Evolutionary conservation across 73 alveolate species (phyloP).

Genomic region (Paramecium tetraurelia): DNA sequence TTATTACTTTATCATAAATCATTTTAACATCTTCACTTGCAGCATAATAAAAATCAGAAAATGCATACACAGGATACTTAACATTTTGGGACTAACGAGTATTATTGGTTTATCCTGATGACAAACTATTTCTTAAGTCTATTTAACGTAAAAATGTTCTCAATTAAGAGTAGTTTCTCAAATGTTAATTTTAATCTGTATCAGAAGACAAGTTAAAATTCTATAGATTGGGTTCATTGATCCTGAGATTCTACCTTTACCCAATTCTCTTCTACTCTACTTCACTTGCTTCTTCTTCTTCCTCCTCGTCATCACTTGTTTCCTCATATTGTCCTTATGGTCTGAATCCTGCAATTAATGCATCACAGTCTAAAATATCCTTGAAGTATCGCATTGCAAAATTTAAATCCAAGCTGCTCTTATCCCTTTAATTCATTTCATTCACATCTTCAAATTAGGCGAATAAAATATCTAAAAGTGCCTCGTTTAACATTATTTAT

Average conservation of each 20-base stretch:
- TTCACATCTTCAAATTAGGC: not conserved
- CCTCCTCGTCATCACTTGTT: not conserved
- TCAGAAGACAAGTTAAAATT: not conserved
- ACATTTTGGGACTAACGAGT: not conserved
- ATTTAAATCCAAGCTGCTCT: not conserved
- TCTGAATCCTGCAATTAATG: not conserved
- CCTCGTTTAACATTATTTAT: not conserved
- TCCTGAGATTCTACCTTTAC: not conserved
- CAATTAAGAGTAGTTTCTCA: not conserved
- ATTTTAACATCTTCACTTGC: not conserved
- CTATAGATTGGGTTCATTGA: not conserved
- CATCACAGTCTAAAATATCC: not conserved
- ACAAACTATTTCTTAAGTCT: not conserved
- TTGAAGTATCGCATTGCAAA: not conserved
- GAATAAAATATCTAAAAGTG: not conserved
- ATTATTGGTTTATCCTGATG: not conserved
- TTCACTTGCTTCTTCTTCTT: conserved; percentile 7
- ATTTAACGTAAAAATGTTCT: conserved; percentile 7
- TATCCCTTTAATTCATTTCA: not conserved
- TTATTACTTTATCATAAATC: not conserved
- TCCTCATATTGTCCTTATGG: not conserved
- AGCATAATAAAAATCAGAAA: conserved; percentile 40
- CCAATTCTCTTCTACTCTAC: not conserved
- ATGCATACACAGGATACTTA: conserved; percentile 26
- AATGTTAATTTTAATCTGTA: not conserved